Conservation (phyloP, 805 yeast genomes). For the Wickerhamiella allomyrinae region DNA sequence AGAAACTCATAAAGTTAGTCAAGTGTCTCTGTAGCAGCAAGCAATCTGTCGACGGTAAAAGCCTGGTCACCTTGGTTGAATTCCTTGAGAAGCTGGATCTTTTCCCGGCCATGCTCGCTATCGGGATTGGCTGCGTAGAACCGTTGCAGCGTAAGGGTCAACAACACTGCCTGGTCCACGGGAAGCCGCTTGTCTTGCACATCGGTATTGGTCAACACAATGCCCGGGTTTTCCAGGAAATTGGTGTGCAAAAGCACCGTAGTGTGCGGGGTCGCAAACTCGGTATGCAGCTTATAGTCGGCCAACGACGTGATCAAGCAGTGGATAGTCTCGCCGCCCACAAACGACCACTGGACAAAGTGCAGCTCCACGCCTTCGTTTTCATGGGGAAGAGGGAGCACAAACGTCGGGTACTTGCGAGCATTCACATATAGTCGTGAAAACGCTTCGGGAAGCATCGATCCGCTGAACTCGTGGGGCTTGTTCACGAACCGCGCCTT, state of each 20-base stretch:
- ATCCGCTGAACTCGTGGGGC: constrained; percentile 50
- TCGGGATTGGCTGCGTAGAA: constrained; percentile 34
- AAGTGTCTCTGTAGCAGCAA: constrained; percentile 59
- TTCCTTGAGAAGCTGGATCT: constrained; percentile 45
- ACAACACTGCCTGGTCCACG: constrained; percentile 60
- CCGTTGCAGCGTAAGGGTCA: constrained; percentile 35
- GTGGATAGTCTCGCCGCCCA: constrained; percentile 70
- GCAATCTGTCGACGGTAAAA: constrained; percentile 55
- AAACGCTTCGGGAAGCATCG: constrained; percentile 43
- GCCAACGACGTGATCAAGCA: constrained; percentile 83
- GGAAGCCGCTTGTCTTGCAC: constrained; percentile 53
- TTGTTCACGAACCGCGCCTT: constrained; percentile 62
- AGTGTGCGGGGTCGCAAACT: constrained; percentile 90
- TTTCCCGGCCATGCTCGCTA: constrained; percentile 24
- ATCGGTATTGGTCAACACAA: constrained; percentile 75
- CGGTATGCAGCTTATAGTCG: constrained; percentile 80
- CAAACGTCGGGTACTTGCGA: constrained; percentile 61
- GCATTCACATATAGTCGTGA: constrained; percentile 52
- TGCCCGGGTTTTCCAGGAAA: constrained; percentile 37
- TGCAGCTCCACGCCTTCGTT: constrained; percentile 55
- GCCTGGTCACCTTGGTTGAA: constrained; percentile 56
- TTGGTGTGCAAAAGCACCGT: constrained; percentile 81
- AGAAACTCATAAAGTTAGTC: constrained; percentile 30
- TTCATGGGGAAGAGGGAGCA: constrained; percentile 69
- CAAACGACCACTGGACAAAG: constrained; percentile 86